phyloP scores from a whole-genome alignment of 1,284 basidiomycete genomes.

The Leccinum subspadiceum region DNA sequence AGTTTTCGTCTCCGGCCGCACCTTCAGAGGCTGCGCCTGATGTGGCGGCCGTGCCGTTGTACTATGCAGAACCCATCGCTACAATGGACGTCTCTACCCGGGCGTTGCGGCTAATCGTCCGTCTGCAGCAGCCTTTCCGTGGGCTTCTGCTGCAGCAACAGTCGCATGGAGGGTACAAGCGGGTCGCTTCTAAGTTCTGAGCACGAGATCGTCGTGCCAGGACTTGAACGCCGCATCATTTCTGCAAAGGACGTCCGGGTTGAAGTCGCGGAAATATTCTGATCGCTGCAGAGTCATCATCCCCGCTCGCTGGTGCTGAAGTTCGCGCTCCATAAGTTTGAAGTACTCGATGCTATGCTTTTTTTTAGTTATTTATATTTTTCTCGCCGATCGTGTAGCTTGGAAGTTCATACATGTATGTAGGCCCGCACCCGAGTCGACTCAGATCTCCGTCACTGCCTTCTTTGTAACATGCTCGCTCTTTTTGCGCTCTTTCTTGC shows the following conservation, averaged over 20 bases:
- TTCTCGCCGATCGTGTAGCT: no score
- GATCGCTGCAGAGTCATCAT: not conserved
- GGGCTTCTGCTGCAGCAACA: slow-evolving; percentile 4
- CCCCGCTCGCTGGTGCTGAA: no score
- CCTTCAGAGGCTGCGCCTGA: not conserved
- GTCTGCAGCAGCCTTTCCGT: slow-evolving; percentile 5
- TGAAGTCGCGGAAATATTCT: slow-evolving; percentile 3
- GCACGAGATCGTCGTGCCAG: slow-evolving; percentile 1
- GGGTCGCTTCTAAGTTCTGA: not conserved
- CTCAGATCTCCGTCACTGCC: no score
- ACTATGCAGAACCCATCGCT: not conserved
- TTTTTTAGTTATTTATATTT: no score
- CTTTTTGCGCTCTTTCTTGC: no score
- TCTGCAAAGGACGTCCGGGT: not conserved
- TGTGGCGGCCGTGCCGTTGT: no score
- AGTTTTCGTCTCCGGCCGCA: no score
- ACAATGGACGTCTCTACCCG: not conserved
- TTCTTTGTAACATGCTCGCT: no score
- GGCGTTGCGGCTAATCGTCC: not conserved
- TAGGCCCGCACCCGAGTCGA: no score
- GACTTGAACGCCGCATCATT: not conserved
- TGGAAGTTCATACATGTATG: no score
- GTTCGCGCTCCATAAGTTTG: no score
- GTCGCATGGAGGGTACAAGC: not conserved
- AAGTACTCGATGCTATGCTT: no score